Conservation (phyloP, 352 stramenopile genomes). For the Nothophytophthora sp. region DNA sequence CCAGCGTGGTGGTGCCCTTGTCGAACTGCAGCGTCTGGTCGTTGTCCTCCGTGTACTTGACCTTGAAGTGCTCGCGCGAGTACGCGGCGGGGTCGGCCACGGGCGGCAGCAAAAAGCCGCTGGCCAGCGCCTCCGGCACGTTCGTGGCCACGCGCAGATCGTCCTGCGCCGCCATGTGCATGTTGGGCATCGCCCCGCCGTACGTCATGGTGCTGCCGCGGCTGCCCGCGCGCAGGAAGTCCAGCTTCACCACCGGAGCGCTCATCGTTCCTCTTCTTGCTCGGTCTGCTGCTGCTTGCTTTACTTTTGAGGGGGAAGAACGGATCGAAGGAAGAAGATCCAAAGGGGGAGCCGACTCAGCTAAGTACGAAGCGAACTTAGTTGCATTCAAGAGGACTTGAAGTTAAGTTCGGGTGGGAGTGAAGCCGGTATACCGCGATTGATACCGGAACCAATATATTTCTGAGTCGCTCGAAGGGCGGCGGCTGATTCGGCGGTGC, state of each 20-base stretch:
- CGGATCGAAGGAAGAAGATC: constrained; percentile 7
- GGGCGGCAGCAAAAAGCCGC: constrained; percentile 74
- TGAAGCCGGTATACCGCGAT: too few species aligned
- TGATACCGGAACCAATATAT: too few species aligned
- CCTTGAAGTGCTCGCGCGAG: constrained; percentile 96
- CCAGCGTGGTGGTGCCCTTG: constrained; percentile 99
- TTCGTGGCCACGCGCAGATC: constrained; percentile 29
- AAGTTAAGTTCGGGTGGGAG: too few species aligned
- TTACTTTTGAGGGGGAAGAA: too few species aligned
- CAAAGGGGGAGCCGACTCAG: background rate
- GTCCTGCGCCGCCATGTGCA: constrained; percentile 40
- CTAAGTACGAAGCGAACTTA: too few species aligned
- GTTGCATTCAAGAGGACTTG: too few species aligned
- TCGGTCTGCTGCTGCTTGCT: background rate
- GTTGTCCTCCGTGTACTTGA: constrained; percentile 96
- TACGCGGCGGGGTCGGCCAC: constrained; percentile 94
- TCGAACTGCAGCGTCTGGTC: constrained; percentile 97
- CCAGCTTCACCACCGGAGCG: constrained; percentile 55
- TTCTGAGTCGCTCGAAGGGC: too few species aligned
- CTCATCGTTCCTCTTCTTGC: constrained; percentile 20
- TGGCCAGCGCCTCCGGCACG: constrained; percentile 31
- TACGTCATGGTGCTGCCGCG: constrained; percentile 66
- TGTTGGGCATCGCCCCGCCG: constrained; percentile 78
- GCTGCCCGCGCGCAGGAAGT: constrained; percentile 72
- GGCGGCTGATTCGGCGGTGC: too few species aligned